Evolutionary conservation across 495 filamentous ascomycete species (phyloP).

Genomic region (Penicillium chermesinum): DNA sequence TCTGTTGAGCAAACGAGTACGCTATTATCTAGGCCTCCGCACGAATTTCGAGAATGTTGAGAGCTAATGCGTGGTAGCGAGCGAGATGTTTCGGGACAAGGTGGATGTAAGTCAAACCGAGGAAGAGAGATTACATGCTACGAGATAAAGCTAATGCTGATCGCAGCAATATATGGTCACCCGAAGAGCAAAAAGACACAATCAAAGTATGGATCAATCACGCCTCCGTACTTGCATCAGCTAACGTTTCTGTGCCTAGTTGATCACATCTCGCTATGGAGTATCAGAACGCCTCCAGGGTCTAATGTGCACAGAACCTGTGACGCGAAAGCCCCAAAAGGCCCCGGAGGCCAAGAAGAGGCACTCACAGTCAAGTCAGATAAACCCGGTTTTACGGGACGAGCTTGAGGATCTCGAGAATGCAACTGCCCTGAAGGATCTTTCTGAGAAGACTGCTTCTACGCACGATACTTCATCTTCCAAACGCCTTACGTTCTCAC

Average conservation of each 20-base stretch:
- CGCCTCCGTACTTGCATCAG: not conserved
- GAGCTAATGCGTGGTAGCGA: slow-evolving; percentile 20
- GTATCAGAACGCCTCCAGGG: slow-evolving; percentile 63
- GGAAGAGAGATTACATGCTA: not conserved
- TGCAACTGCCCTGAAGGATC: slow-evolving; percentile 22
- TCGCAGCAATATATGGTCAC: slow-evolving; percentile 65
- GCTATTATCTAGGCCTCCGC: slow-evolving; percentile 7
- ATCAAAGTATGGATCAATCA: slow-evolving; percentile 36
- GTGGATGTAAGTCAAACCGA: slow-evolving; percentile 58
- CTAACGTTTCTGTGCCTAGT: slow-evolving; percentile 13
- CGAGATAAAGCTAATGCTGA: slow-evolving; percentile 2
- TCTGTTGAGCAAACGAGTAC: slow-evolving; percentile 31
- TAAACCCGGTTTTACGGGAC: slow-evolving; percentile 5
- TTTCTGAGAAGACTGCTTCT: slow-evolving; percentile 17
- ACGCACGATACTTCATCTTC: slow-evolving; percentile 23
- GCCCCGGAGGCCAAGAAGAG: slow-evolving; percentile 9
- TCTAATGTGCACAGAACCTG: slow-evolving; percentile 58
- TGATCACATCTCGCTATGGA: slow-evolving; percentile 51
- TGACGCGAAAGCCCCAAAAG: slow-evolving; percentile 21
- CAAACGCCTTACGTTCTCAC: slow-evolving; percentile 34
- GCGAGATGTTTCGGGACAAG: slow-evolving; percentile 44
- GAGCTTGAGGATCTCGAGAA: slow-evolving; percentile 33
- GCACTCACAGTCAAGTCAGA: slow-evolving; percentile 6
- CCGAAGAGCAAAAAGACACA: slow-evolving; percentile 52
- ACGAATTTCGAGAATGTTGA: not conserved